Conservation (phyloP, 495 filamentous ascomycete genomes). For the Xylaria venustula region DNA sequence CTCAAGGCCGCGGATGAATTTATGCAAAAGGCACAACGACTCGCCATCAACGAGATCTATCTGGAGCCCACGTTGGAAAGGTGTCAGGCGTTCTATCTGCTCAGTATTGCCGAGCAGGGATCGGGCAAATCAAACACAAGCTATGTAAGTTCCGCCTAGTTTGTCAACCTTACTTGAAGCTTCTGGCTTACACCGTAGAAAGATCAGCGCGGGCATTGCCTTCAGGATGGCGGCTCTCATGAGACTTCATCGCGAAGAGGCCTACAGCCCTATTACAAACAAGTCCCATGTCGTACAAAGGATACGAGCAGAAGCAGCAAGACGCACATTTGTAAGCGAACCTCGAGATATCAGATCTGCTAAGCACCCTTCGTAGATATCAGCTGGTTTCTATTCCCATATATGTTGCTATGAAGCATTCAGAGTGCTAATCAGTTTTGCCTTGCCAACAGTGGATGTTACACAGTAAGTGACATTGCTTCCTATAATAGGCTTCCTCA, state of each 20-base stretch:
- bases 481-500: constrained; percentile 2
- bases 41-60: constrained; percentile 48
- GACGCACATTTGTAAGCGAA: constrained; percentile 44
- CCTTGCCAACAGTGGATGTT: constrained; percentile 44
- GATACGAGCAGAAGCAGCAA: constrained; percentile 43
- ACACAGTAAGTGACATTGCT: constrained; percentile 31
- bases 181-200: constrained; percentile 22
- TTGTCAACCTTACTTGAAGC: background rate
- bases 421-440: background rate
- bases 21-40: constrained; percentile 44
- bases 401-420: background rate
- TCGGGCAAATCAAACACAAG: constrained; percentile 47
- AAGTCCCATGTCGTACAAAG: constrained; percentile 36
- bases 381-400: background rate
- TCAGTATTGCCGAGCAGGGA: constrained; percentile 53
- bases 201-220: constrained; percentile 53
- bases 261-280: constrained; percentile 39
- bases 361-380: too few relatives aligned
- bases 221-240: constrained; percentile 52
- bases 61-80: constrained; percentile 47
- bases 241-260: constrained; percentile 52
- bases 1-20: constrained; percentile 47
- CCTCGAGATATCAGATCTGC: background rate
- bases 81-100: constrained; percentile 51
- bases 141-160: constrained; percentile 33